phyloP scores from a whole-genome alignment of 768 basidiomycete species.

The Boletus vermiculosoides region DNA sequence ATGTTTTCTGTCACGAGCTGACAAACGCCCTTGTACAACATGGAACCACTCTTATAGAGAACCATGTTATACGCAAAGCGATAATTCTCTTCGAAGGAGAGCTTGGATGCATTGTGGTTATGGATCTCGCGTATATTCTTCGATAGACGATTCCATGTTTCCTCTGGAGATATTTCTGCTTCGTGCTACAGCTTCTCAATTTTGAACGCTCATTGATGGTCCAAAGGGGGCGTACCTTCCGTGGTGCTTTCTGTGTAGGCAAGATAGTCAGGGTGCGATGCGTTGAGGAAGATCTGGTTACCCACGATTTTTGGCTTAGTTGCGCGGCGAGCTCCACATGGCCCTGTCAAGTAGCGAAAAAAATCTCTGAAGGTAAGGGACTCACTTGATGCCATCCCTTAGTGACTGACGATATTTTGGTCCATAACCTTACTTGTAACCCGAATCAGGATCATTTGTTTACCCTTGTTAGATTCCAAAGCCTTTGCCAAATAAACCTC shows the following conservation, averaged over 20 bases:
- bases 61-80: slow-evolving; percentile 95
- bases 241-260: slow-evolving; percentile 41
- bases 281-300: slow-evolving; percentile 24
- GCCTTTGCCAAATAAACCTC: slow-evolving; percentile 30
- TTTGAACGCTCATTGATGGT: background rate
- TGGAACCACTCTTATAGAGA: slow-evolving; percentile 77
- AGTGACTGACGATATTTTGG: slow-evolving; percentile 10
- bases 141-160: slow-evolving; percentile 79
- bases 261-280: slow-evolving; percentile 20
- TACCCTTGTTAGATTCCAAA: slow-evolving; percentile 33
- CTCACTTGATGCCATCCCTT: slow-evolving; percentile 33
- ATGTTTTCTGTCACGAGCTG: slow-evolving; percentile 81
- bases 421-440: slow-evolving; percentile 11
- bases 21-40: slow-evolving; percentile 83
- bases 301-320: slow-evolving; percentile 44
- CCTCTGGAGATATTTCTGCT: slow-evolving; percentile 71
- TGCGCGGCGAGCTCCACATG: slow-evolving; percentile 27
- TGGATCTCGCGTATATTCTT: slow-evolving; percentile 92
- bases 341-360: slow-evolving; percentile 14
- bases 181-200: slow-evolving; percentile 52
- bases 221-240: slow-evolving; percentile 39
- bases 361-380: background rate
- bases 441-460: slow-evolving; percentile 27
- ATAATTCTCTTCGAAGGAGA: slow-evolving; percentile 93
- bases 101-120: slow-evolving; percentile 84